A percentile compares a stretch with the other conserved stretches of the same genome.
Evolutionary conservation across 495 filamentous ascomycete genomes (phyloP).

Genomic region (Podospora pseudoanserina): DNA sequence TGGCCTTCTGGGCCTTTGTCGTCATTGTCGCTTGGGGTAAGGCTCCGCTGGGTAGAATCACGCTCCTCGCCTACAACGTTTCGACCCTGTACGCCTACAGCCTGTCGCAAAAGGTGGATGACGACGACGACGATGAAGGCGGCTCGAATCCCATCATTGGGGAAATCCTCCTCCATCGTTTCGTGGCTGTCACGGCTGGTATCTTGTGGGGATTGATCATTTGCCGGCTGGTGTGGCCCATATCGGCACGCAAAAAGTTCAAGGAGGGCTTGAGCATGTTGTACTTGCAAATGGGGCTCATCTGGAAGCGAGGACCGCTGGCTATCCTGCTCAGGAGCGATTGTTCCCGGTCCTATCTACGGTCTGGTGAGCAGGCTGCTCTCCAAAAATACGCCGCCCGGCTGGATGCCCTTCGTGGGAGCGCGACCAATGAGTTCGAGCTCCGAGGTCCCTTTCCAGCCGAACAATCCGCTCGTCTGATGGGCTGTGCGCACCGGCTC

Average conservation of each 20-base stretch:
- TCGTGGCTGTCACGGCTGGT: slow-evolving; percentile 80
- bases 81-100: slow-evolving; percentile 93
- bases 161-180: slow-evolving; percentile 86
- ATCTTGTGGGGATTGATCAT: slow-evolving; percentile 91
- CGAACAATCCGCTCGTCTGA: slow-evolving; percentile 62
- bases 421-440: slow-evolving; percentile 77
- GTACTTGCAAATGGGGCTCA: slow-evolving; percentile 89
- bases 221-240: slow-evolving; percentile 87
- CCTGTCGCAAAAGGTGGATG: slow-evolving; percentile 70
- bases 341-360: slow-evolving; percentile 66
- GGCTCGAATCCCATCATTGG: slow-evolving; percentile 76
- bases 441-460: slow-evolving; percentile 79
- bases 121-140: slow-evolving; percentile 82
- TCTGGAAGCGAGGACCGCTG: slow-evolving; percentile 95
- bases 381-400: slow-evolving; percentile 56
- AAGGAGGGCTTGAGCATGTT: slow-evolving; percentile 81
- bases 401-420: slow-evolving; percentile 68
- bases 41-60: slow-evolving; percentile 88
- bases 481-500: slow-evolving; percentile 74
- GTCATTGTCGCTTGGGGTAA: slow-evolving; percentile 80
- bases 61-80: slow-evolving; percentile 94
- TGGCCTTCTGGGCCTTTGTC: slow-evolving; percentile 80
- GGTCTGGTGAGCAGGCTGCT: slow-evolving; percentile 72
- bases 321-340: slow-evolving; percentile 58
- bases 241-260: slow-evolving; percentile 79